phyloP scores from a whole-genome alignment of 192 early-diverging fungal genomes.

The Fimicolochytrium jonesii region DNA sequence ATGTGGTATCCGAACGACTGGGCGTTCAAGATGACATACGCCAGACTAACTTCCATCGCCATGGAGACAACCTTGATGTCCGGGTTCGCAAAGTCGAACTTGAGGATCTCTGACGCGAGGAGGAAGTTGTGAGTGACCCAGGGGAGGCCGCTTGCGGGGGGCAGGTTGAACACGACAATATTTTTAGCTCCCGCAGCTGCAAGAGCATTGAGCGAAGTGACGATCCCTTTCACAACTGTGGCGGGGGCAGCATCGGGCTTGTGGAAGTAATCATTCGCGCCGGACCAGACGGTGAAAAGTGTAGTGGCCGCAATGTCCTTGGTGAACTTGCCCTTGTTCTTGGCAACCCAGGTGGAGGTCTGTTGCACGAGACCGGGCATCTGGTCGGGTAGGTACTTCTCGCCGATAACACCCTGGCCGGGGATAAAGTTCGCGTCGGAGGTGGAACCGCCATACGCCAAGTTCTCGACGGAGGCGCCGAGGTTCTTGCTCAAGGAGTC shows the following conservation, averaged over 20 bases:
- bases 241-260: neutral
- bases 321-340: neutral
- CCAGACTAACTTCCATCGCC: no score
- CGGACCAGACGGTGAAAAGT: neutral
- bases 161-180: neutral
- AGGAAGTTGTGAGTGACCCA: neutral
- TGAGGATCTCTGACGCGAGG: no score
- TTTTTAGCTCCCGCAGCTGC: neutral
- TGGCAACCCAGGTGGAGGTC: neutral
- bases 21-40: no score
- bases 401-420: neutral
- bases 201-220: neutral
- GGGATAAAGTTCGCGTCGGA: neutral
- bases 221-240: neutral
- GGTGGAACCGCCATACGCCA: neutral
- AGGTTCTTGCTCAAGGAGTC: slow-evolving; percentile 14
- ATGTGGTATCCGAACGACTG: no score
- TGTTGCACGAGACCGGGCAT: neutral
- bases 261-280: neutral
- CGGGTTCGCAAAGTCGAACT: no score
- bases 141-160: neutral
- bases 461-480: slow-evolving; percentile 6
- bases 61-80: no score
- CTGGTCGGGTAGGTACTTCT: neutral
- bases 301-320: neutral